phyloP scores from a whole-genome alignment of 2,329 filamentous ascomycete genomes.

The Immersiporthe knoxdaviesiana region DNA sequence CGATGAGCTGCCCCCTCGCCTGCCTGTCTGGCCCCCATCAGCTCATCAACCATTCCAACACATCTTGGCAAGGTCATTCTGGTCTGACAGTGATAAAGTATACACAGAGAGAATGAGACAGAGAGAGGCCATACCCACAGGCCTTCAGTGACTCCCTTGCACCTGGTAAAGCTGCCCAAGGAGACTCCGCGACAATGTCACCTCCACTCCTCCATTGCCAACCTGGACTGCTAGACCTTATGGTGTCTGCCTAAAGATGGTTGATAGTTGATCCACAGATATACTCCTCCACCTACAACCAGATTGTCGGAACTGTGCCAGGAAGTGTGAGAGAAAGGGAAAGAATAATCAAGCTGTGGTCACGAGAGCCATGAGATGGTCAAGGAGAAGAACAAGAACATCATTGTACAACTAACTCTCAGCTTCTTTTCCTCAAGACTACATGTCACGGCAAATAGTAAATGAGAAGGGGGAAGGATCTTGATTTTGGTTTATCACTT shows the following conservation, averaged over 20 bases:
- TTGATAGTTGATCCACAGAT: neutral
- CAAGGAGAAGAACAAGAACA: neutral
- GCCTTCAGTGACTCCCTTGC: slow-evolving; percentile 22
- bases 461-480: neutral
- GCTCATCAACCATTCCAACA: too few relatives aligned
- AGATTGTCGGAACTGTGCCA: slow-evolving; percentile 3
- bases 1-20: neutral
- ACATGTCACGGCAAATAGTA: neutral
- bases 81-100: neutral
- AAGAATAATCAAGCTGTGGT: neutral
- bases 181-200: neutral
- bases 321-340: neutral
- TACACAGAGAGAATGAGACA: neutral
- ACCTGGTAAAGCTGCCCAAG: slow-evolving; percentile 1
- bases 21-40: too few relatives aligned
- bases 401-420: neutral
- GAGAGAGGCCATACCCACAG: neutral
- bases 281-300: slow-evolving; percentile 1
- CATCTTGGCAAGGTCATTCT: neutral
- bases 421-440: too few relatives aligned
- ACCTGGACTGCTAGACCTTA: neutral
- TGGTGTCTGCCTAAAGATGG: slow-evolving; percentile 11
- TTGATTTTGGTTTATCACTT: neutral
- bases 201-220: neutral
- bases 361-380: neutral